Evolutionary conservation across 805 yeast genomes (phyloP).

Genomic region (Cyberlindnera xylosilytica): DNA sequence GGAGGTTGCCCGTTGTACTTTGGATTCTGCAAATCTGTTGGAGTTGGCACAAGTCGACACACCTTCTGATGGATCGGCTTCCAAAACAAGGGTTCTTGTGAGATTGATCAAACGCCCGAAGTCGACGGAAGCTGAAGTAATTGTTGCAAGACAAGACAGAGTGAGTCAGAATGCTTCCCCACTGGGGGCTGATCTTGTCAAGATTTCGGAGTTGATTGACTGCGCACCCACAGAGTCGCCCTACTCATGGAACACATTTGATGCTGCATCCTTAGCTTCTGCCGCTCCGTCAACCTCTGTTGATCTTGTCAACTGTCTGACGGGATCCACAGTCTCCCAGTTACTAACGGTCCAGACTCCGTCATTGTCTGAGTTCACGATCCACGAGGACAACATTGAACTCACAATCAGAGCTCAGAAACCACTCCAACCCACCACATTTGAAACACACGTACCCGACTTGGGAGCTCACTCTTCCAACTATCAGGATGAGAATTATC

Average conservation of each 20-base stretch:
- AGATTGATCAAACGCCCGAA: neutral
- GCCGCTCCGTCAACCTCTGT: neutral
- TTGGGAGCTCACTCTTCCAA: too few species aligned
- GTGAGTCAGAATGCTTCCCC: neutral
- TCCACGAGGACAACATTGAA: too few species aligned
- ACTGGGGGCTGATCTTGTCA: neutral
- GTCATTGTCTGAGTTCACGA: neutral
- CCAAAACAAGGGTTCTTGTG: neutral
- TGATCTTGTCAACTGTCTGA: neutral
- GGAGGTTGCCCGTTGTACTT: conserved; percentile 12
- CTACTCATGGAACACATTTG: neutral
- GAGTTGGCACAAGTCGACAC: conserved; percentile 4
- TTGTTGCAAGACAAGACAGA: neutral
- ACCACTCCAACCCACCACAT: neutral
- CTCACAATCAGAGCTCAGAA: too few species aligned
- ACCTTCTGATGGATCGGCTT: neutral
- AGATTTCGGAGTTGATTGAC: neutral
- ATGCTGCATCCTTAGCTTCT: too few species aligned
- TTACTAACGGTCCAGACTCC: neutral
- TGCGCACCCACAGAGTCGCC: neutral
- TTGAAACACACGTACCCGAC: too few species aligned
- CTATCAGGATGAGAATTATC: too few species aligned
- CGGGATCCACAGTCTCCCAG: neutral
- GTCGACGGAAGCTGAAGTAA: neutral
- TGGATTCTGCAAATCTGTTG: conserved; percentile 16